Percentiles rank a stretch among this genome's conserved stretches.
These are phyloP conservation scores for Eucalyptus regnans DNA, from an alignment of 345 rosid species.

Conservation along the genomic window DNA sequence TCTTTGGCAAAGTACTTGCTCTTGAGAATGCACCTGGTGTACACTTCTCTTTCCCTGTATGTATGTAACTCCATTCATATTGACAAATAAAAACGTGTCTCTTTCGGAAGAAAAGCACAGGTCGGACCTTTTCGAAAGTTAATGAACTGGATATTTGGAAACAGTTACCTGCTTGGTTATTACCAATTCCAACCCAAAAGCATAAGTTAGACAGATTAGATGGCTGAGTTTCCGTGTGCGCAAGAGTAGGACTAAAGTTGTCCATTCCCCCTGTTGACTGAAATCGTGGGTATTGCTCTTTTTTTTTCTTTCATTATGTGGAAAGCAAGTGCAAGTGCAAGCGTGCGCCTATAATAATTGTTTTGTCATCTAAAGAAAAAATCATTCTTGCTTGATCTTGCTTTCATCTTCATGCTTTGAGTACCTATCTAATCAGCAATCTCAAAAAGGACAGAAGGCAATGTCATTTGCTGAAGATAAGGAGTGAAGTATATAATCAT, in stretches of 20 bases:
- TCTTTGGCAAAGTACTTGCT: not conserved
- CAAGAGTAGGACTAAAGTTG: not conserved
- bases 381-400: not conserved
- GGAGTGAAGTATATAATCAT: not conserved
- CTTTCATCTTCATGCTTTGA: not conserved
- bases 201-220: not conserved
- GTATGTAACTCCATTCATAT: not conserved
- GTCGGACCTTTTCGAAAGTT: not conserved
- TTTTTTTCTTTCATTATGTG: not conserved
- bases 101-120: not conserved
- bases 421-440: not conserved
- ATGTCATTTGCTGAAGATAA: not conserved
- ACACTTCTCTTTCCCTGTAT: not conserved
- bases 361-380: too few relatives aligned
- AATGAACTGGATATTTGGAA: not conserved
- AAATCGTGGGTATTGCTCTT: not conserved
- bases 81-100: not conserved
- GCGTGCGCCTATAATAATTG: not conserved
- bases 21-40: not conserved
- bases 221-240: not conserved
- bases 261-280: not conserved
- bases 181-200: not conserved
- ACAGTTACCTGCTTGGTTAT: not conserved
- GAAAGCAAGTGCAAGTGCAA: not conserved
- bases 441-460: not conserved